Evolutionary conservation across 371 early-diverging fungal species (phyloP).

Genomic region (Coemansia sp.): DNA sequence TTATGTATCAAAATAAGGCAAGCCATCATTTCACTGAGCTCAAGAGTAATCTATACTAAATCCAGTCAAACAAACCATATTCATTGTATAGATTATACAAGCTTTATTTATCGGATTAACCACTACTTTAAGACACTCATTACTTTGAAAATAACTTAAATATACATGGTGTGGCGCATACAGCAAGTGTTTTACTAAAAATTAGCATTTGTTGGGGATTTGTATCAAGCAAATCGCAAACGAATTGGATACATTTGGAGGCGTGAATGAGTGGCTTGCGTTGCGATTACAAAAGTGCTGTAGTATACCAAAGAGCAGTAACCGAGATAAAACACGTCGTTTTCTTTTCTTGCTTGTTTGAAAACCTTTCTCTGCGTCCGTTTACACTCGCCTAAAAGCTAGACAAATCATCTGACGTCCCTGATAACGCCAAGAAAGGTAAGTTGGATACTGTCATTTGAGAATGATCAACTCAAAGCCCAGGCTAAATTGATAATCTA

Average conservation of each 20-base stretch:
- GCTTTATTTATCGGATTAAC: not conserved
- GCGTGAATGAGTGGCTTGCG: constrained; percentile 1
- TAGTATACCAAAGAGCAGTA: not conserved
- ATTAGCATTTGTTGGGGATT: not conserved
- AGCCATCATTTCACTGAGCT: no score
- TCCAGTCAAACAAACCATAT: no score
- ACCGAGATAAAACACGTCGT: not conserved
- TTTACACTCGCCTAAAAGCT: no score
- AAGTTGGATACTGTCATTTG: no score
- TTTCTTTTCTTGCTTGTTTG: not conserved
- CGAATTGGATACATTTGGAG: constrained; percentile 1
- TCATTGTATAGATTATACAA: no score
- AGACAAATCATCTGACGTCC: no score
- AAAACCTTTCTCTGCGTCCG: no score
- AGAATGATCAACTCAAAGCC: no score
- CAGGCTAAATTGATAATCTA: no score
- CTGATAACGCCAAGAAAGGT: no score
- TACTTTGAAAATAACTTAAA: not conserved
- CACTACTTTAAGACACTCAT: not conserved
- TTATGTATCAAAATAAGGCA: no score
- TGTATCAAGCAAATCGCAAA: not conserved
- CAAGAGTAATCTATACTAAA: no score
- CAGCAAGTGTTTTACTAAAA: not conserved
- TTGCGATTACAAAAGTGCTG: not conserved
- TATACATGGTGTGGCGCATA: not conserved